Conservation (phyloP, 805 yeast genomes). For the Candida chilensis region DNA sequence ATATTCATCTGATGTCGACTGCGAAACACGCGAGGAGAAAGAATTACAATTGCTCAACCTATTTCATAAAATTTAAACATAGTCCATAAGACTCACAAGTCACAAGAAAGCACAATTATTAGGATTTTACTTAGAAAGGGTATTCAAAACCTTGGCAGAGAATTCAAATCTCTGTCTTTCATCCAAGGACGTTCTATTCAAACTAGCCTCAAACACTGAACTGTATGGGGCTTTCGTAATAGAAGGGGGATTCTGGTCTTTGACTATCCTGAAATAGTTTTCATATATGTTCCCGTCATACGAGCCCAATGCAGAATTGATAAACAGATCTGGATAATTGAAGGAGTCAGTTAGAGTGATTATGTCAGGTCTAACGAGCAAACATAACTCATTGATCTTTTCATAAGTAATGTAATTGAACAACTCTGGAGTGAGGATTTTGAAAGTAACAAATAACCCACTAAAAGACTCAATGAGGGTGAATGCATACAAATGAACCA, state of each 20-base stretch:
- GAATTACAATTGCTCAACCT: too few species aligned
- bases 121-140: too few species aligned
- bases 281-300: slow-evolving; percentile 34
- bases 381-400: slow-evolving; percentile 20
- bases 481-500: slow-evolving; percentile 22
- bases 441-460: slow-evolving; percentile 25
- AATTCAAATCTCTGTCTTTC: not conserved
- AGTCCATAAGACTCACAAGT: too few species aligned
- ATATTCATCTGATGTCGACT: too few species aligned
- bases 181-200: not conserved
- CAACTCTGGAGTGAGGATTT: slow-evolving; percentile 19
- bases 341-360: slow-evolving; percentile 32
- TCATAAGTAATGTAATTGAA: slow-evolving; percentile 14
- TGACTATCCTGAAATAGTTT: slow-evolving; percentile 27
- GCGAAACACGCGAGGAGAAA: too few species aligned
- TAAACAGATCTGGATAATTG: slow-evolving; percentile 31
- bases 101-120: too few species aligned
- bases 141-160: too few species aligned
- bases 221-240: slow-evolving; percentile 25
- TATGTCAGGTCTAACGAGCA: slow-evolving; percentile 28
- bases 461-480: slow-evolving; percentile 22
- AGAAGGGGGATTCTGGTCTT: slow-evolving; percentile 20
- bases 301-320: slow-evolving; percentile 30
- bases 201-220: not conserved
- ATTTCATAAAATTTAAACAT: too few species aligned